Evolutionary conservation across 2,329 filamentous ascomycete genomes (phyloP), one percentile per base, ranked within the genome.

Genomic region (Apiospora aurea): DNA sequence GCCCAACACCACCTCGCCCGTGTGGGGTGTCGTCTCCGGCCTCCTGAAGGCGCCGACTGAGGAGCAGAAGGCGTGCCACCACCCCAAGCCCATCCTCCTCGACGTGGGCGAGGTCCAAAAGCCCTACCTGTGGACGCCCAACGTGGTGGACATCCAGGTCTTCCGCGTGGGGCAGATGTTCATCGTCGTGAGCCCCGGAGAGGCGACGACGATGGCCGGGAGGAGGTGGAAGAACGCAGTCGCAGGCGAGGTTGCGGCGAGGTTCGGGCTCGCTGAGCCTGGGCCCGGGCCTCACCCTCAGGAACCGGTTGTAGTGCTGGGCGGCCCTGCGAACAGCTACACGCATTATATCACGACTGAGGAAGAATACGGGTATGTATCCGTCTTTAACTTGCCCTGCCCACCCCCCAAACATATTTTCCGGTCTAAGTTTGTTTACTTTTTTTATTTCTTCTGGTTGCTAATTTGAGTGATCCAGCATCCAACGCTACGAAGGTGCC

Each of bases 161-260:
- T 86, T 98, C 18, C 92, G 96, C 16, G 92, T 96, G 0, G 96
- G 96, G 0, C 93, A 96, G 78, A 83, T 98, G 8, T 85, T 97
- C 71, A 92, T 98, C 74, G 91, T 98, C 74, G 90, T 97, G 41
- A 93, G 92, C 44, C 93, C 95, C 0, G 94, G 94, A 43, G 96
- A 98, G 82, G 94, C 93, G 0, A 96, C 93, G 0, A 98, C 95
- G 5, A 98, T 98, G 96, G 90, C 94, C 1, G 95, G 95, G 0
- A 89, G 95, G 29, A 90, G 96, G 38, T 98, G 96, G 95, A 93
- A 92, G 78, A 87, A 89, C 44, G 91, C 93, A 0, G 87, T 97
- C 21, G 81, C 85, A 1, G 83, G 86, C 24, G 85, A 86, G n/a
- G 87, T 89, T 10, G 82, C 84, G 1, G 79, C 85, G 5, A 69